These are phyloP conservation scores for Wickerhamomyces rabaulensis DNA, from an alignment of 805 yeast species.

Conservation along the genomic window DNA sequence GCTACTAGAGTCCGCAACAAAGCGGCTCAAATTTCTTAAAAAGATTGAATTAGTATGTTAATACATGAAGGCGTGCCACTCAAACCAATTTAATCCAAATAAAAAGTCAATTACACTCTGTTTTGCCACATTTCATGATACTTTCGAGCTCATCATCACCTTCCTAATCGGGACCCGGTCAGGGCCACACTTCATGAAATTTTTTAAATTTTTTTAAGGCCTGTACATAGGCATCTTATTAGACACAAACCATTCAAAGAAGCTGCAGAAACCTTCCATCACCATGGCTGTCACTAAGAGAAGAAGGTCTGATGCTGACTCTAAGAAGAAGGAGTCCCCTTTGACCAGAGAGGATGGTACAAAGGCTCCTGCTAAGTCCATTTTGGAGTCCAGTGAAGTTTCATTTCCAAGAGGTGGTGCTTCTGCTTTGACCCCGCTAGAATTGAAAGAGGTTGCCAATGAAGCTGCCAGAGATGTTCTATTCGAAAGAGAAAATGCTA, in stretches of 20 bases:
- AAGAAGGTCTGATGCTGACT: slow-evolving; percentile 40
- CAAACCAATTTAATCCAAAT: too few species aligned
- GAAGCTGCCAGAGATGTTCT: slow-evolving; percentile 88
- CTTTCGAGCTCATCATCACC: slow-evolving; percentile 15
- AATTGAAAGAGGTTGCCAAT: slow-evolving; percentile 86
- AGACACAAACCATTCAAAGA: not conserved
- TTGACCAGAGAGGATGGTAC: slow-evolving; percentile 36
- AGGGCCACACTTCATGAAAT: slow-evolving; percentile 12
- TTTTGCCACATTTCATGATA: not conserved
- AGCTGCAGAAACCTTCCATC: not conserved
- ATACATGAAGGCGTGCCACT: too few species aligned
- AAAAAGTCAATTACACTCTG: too few species aligned
- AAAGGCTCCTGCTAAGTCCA: slow-evolving; percentile 30
- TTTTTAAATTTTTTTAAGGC: slow-evolving; percentile 14
- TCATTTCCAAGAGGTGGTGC: slow-evolving; percentile 96
- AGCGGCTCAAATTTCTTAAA: too few species aligned
- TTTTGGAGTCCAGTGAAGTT: slow-evolving; percentile 32
- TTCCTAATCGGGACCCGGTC: slow-evolving; percentile 17
- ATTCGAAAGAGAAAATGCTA: slow-evolving; percentile 37
- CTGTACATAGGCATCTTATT: not conserved
- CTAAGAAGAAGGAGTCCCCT: slow-evolving; percentile 33
- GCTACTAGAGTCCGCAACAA: too few species aligned
- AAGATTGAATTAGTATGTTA: too few species aligned
- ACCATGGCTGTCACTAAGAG: slow-evolving; percentile 34
- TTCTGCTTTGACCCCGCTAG: slow-evolving; percentile 79